These are phyloP conservation scores for Pseudonectria foliicola DNA, from an alignment of 2,329 filamentous ascomycete genomes.

Conservation along the genomic window DNA sequence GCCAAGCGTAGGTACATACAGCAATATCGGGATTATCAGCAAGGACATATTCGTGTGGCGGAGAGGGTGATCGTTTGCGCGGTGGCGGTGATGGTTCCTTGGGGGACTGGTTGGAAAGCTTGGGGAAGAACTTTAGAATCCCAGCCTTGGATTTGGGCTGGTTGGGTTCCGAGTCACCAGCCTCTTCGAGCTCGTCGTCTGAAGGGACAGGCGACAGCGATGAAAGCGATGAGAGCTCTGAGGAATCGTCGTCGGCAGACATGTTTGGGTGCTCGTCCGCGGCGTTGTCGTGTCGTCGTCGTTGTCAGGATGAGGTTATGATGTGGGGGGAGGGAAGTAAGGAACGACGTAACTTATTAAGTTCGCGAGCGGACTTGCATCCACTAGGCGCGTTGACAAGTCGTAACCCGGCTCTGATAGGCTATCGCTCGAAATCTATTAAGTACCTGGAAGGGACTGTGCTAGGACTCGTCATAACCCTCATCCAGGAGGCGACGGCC, in stretches of 20 bases:
- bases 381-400: slow-evolving; percentile 24
- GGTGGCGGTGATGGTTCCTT: slow-evolving; percentile 58
- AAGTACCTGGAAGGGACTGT: slow-evolving; percentile 12
- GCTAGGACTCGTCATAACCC: background rate
- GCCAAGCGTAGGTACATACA: slow-evolving; percentile 53
- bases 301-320: slow-evolving; percentile 23
- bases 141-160: slow-evolving; percentile 48
- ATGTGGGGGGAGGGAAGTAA: slow-evolving; percentile 26
- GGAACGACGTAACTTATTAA: slow-evolving; percentile 23
- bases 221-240: slow-evolving; percentile 54
- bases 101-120: slow-evolving; percentile 42
- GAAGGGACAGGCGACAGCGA: slow-evolving; percentile 39
- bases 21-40: slow-evolving; percentile 90
- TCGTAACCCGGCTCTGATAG: slow-evolving; percentile 28
- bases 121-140: slow-evolving; percentile 63
- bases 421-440: slow-evolving; percentile 17
- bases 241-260: slow-evolving; percentile 55
- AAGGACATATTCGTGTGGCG: slow-evolving; percentile 81
- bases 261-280: slow-evolving; percentile 32
- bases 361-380: slow-evolving; percentile 22
- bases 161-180: slow-evolving; percentile 16
- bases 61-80: slow-evolving; percentile 77
- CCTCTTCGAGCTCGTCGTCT: slow-evolving; percentile 45
- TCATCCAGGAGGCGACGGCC: slow-evolving; percentile 4
- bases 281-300: slow-evolving; percentile 19